Evolutionary conservation across 2,329 filamentous ascomycete species (phyloP).

Genomic region (Cercospora berteroae): DNA sequence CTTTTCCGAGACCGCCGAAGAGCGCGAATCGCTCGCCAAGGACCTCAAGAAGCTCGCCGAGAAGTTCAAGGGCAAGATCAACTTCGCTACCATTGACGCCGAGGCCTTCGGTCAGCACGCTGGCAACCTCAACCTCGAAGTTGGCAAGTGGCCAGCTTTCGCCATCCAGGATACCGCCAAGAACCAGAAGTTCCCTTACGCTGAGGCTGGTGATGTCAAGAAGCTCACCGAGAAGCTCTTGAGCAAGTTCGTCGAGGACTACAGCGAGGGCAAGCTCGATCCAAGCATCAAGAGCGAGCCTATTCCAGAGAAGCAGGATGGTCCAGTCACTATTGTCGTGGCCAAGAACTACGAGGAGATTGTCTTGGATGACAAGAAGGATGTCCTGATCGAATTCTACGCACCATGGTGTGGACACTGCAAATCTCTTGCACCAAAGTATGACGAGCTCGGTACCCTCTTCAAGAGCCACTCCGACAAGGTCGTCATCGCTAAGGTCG

Average conservation of each 20-base stretch:
- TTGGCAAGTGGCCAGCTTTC: constrained; percentile 93
- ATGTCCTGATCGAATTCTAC: constrained; percentile 97
- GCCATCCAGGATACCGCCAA: constrained; percentile 93
- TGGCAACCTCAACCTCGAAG: constrained; percentile 93
- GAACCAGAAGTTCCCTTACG: constrained; percentile 94
- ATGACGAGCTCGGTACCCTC: constrained; percentile 61
- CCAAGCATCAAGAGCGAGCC: constrained; percentile 98
- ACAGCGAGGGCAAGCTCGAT: constrained; percentile 80
- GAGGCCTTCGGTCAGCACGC: constrained; percentile 92
- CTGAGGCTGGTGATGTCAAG: constrained; percentile 65
- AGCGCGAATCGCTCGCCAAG: constrained; percentile 75
- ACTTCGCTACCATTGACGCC: constrained; percentile 97
- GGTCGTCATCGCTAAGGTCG: constrained; percentile 77
- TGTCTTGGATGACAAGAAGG: constrained; percentile 91
- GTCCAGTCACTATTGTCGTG: constrained; percentile 81
- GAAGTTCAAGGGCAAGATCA: constrained; percentile 90
- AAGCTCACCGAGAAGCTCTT: constrained; percentile 73
- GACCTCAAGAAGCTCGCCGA: constrained; percentile 82
- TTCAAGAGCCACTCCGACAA: constrained; percentile 55
- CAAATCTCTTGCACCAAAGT: constrained; percentile 67
- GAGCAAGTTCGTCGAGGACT: constrained; percentile 80
- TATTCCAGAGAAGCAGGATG: constrained; percentile 89
- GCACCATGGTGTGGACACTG: constrained; percentile 78
- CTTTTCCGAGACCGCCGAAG: constrained; percentile 88
- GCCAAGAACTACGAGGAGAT: constrained; percentile 91